These are phyloP conservation scores for Phytophthora tentaculata DNA, from an alignment of 352 stramenopile genomes.

Conservation along the genomic window DNA sequence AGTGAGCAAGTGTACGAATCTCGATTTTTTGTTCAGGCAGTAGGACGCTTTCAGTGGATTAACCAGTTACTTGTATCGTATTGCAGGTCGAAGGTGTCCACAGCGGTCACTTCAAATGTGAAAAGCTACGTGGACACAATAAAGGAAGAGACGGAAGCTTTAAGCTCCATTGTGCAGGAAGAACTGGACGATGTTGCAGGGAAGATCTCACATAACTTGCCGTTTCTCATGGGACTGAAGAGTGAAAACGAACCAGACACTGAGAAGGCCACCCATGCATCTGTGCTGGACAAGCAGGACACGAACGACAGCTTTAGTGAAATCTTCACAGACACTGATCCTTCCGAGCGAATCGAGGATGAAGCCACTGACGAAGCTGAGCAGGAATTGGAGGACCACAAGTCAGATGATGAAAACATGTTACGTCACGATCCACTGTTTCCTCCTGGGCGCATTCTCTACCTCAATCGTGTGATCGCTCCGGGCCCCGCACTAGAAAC, in stretches of 20 bases:
- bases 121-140: constrained; percentile 62
- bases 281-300: neutral
- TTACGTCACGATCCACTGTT: constrained; percentile 68
- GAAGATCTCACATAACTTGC: constrained; percentile 36
- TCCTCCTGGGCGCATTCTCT: constrained; percentile 74
- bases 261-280: neutral
- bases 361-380: constrained; percentile 23
- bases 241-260: constrained; percentile 4
- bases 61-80: neutral
- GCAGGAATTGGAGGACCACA: constrained; percentile 29
- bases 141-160: constrained; percentile 58
- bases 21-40: neutral
- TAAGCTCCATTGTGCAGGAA: constrained; percentile 52
- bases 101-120: constrained; percentile 58
- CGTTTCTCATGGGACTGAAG: constrained; percentile 27
- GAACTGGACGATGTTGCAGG: constrained; percentile 48
- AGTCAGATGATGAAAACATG: constrained; percentile 35
- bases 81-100: constrained; percentile 60
- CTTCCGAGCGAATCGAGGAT: constrained; percentile 24
- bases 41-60: neutral
- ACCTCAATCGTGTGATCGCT: constrained; percentile 53
- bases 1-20: constrained; percentile 63
- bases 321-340: constrained; percentile 28
- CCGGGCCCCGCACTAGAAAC: constrained; percentile 17
- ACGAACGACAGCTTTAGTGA: constrained; percentile 8